Evolutionary conservation across 148 eudicot species (phyloP), one percentile per base, ranked within the genome.

Genomic region (Cornus controversa): DNA sequence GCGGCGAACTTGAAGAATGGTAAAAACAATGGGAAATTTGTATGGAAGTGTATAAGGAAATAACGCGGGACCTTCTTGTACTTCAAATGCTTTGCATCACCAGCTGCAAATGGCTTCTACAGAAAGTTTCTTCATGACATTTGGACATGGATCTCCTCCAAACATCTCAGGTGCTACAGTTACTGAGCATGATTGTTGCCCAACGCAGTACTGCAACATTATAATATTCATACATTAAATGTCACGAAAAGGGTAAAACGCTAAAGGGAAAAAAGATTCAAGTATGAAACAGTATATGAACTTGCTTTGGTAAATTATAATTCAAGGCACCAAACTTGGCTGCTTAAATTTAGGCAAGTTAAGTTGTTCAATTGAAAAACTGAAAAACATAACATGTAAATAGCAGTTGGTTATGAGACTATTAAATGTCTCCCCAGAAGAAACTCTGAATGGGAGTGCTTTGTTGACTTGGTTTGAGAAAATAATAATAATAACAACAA

Each of bases 61-160:
- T 40, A 40, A 3, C 10, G 45, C 3, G 10, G 45, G 45, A 40
- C 45, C 45, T 34, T 47, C 63, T 54, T 42, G 7, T 3, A 14
- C 11, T 6, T 4, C 64, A 22, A 18, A 60, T 60, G 64, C 20
- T 60, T 5, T 16, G 15, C 57, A 6, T 66, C 57, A 62, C 84
- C 76, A 90, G 80, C 87, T 82, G 83, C 96, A 92, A 66, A 92
- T 83, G 37, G 89, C 93, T 76, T 92, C 96, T 14, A 92, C 96
- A 18, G 93, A 78, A 20, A 92, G 88, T 76, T 86, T 90, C 87
- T 92, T 92, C 96, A 90, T 87, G 63, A 90, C 63, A 71, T 85
- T 88, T 24, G 90, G 86, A 79, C 96, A 92, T 26, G 96, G 96
- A 78, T 92, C 96, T 28, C 89, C 92, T 67, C 96, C 96, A 60